Evolutionary conservation across 768 basidiomycete species (phyloP).

Genomic region (Xerocomellus dryophilus): DNA sequence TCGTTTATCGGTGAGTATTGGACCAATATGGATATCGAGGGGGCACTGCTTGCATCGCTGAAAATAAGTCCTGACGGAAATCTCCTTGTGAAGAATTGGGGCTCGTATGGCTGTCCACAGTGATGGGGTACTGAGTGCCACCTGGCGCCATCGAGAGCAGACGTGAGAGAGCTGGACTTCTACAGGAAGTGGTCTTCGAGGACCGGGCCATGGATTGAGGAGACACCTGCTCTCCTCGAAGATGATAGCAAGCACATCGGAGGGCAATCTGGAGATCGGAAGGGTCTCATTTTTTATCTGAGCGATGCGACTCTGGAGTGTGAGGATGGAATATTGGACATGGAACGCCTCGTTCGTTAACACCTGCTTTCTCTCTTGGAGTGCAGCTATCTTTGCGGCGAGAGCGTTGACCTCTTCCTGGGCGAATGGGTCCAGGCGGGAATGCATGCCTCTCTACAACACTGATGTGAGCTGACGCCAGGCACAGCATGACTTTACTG

Average conservation of each 20-base stretch:
- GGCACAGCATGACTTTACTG: slow-evolving; percentile 18
- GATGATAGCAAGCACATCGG: slow-evolving; percentile 34
- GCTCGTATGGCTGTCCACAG: slow-evolving; percentile 37
- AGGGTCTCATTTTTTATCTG: slow-evolving; percentile 31
- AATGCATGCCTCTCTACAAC: slow-evolving; percentile 22
- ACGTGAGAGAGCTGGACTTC: slow-evolving; percentile 38
- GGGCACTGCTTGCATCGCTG: slow-evolving; percentile 31
- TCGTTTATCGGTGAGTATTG: slow-evolving; percentile 23
- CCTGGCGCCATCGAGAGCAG: slow-evolving; percentile 34
- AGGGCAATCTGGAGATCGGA: slow-evolving; percentile 30
- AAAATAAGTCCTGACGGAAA: slow-evolving; percentile 30
- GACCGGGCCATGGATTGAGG: slow-evolving; percentile 27
- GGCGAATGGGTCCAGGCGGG: slow-evolving; percentile 20
- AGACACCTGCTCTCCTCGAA: slow-evolving; percentile 32
- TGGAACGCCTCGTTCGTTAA: slow-evolving; percentile 25
- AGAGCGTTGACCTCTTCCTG: slow-evolving; percentile 28
- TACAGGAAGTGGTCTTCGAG: slow-evolving; percentile 30
- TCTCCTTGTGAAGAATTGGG: slow-evolving; percentile 29
- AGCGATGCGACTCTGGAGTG: slow-evolving; percentile 32
- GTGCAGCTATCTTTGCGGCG: slow-evolving; percentile 14
- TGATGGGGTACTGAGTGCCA: slow-evolving; percentile 34
- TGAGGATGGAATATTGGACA: slow-evolving; percentile 28
- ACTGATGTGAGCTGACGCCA: slow-evolving; percentile 18
- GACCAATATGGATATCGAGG: slow-evolving; percentile 33
- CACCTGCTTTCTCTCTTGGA: slow-evolving; percentile 23